Evolutionary conservation across 371 early-diverging fungal genomes (phyloP).

Genomic region (Mortierella sp.): DNA sequence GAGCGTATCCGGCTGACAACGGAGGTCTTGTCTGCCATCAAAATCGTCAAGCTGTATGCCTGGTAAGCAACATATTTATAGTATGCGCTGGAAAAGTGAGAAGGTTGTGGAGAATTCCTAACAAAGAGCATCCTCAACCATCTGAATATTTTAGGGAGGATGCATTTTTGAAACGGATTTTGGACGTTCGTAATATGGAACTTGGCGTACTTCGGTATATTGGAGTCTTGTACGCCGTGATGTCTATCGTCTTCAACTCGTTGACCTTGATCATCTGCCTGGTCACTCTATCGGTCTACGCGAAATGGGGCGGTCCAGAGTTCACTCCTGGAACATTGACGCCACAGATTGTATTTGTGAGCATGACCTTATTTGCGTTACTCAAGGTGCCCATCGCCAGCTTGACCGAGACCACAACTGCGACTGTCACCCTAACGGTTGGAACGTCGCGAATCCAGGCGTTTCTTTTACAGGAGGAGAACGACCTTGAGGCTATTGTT

Average conservation of each 20-base stretch:
- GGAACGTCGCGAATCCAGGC: slow-evolving; percentile 22
- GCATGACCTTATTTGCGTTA: slow-evolving; percentile 34
- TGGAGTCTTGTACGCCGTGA: neutral
- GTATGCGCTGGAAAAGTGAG: too few species aligned
- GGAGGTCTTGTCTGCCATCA: slow-evolving; percentile 62
- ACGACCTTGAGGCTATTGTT: slow-evolving; percentile 2
- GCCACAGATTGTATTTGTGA: slow-evolving; percentile 31
- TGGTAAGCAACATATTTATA: slow-evolving; percentile 50
- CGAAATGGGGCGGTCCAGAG: slow-evolving; percentile 28
- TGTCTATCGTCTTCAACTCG: slow-evolving; percentile 27
- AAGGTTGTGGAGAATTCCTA: neutral
- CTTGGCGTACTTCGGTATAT: slow-evolving; percentile 5
- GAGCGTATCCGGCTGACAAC: slow-evolving; percentile 35
- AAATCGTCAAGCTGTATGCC: slow-evolving; percentile 63
- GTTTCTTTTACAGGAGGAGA: slow-evolving; percentile 34
- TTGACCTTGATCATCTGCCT: slow-evolving; percentile 20
- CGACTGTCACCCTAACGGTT: slow-evolving; percentile 13
- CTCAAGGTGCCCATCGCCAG: slow-evolving; percentile 31
- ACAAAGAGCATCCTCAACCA: too few species aligned
- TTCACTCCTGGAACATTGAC: slow-evolving; percentile 28
- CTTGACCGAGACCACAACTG: slow-evolving; percentile 13
- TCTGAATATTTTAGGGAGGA: slow-evolving; percentile 15
- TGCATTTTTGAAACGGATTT: slow-evolving; percentile 24
- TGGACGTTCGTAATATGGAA: slow-evolving; percentile 24
- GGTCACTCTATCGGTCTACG: slow-evolving; percentile 30